Evolutionary conservation across 2,329 filamentous ascomycete species (phyloP).

Genomic region (Penicillium occitanis): DNA sequence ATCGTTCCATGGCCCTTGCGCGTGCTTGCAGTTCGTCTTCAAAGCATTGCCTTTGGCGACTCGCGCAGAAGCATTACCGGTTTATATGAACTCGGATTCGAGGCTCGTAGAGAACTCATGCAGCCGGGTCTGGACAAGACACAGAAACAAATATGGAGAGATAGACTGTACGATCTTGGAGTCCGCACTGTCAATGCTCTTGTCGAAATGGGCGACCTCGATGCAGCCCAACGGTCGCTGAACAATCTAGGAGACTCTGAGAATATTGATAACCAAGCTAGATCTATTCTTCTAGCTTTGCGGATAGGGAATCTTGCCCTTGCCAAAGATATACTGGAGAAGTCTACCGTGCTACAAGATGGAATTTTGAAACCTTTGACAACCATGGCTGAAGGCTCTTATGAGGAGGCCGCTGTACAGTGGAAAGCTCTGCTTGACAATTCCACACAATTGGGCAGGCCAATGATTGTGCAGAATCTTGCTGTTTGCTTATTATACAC

Average conservation of each 20-base stretch:
- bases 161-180: constrained; percentile 72
- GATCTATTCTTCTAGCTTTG: constrained; percentile 68
- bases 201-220: constrained; percentile 74
- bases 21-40: constrained; percentile 76
- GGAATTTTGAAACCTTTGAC: constrained; percentile 60
- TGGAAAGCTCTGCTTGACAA: constrained; percentile 60
- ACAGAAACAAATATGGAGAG: constrained; percentile 66
- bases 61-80: constrained; percentile 80
- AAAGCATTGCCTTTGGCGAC: constrained; percentile 84
- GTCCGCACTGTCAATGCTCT: constrained; percentile 57
- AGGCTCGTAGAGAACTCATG: constrained; percentile 65
- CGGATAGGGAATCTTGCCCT: constrained; percentile 73
- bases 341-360: constrained; percentile 41
- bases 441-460: constrained; percentile 51
- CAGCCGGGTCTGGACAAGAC: constrained; percentile 54
- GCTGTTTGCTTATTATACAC: constrained; percentile 83
- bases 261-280: constrained; percentile 35
- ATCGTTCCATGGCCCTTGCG: constrained; percentile 86
- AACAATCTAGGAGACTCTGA: constrained; percentile 24
- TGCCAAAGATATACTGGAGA: constrained; percentile 58
- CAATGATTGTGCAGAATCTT: constrained; percentile 76
- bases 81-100: constrained; percentile 82
- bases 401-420: constrained; percentile 59
- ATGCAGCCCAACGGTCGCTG: constrained; percentile 74
- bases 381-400: constrained; percentile 75